Evolutionary conservation across 139 green algal genomes (phyloP).

Genomic region (Coccomyxa sp.): DNA sequence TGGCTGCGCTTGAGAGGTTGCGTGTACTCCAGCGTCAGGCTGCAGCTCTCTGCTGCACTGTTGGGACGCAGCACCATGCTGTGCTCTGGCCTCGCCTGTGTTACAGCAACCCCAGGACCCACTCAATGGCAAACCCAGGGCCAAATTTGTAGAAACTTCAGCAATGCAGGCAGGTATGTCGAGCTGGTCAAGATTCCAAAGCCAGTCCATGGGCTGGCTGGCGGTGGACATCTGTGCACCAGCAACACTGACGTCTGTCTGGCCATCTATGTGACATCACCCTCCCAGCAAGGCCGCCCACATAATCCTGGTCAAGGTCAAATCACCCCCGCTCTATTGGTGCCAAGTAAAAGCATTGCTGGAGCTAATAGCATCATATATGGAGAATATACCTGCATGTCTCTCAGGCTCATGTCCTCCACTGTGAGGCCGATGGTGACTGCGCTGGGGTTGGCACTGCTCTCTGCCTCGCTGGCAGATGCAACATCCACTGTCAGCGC

Average conservation of each 20-base stretch:
- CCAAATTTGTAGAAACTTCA: too few species aligned
- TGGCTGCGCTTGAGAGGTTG: not conserved
- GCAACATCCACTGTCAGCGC: slow-evolving; percentile 1
- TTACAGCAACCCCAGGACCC: not conserved
- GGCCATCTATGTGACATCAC: too few species aligned
- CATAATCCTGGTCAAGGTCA: too few species aligned
- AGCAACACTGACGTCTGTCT: too few species aligned
- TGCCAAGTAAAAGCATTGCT: too few species aligned
- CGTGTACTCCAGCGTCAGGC: slow-evolving; percentile 12
- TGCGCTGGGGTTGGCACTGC: not conserved
- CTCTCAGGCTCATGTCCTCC: slow-evolving; percentile 27
- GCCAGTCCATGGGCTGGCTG: too few species aligned
- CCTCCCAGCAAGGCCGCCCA: too few species aligned
- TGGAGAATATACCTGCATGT: slow-evolving; percentile 24
- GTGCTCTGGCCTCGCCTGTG: slow-evolving; percentile 29
- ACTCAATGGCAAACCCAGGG: not conserved
- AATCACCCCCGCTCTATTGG: too few species aligned
- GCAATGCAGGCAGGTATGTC: too few species aligned
- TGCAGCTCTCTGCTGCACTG: slow-evolving; percentile 4
- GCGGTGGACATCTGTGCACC: too few species aligned
- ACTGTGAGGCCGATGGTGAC: slow-evolving; percentile 6
- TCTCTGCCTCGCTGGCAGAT: not conserved
- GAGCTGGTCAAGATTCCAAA: too few species aligned
- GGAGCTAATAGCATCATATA: too few species aligned
- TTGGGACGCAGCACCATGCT: slow-evolving; percentile 41